phyloP scores from a whole-genome alignment of 768 basidiomycete genomes.

The Panaeolus papilionaceus region DNA sequence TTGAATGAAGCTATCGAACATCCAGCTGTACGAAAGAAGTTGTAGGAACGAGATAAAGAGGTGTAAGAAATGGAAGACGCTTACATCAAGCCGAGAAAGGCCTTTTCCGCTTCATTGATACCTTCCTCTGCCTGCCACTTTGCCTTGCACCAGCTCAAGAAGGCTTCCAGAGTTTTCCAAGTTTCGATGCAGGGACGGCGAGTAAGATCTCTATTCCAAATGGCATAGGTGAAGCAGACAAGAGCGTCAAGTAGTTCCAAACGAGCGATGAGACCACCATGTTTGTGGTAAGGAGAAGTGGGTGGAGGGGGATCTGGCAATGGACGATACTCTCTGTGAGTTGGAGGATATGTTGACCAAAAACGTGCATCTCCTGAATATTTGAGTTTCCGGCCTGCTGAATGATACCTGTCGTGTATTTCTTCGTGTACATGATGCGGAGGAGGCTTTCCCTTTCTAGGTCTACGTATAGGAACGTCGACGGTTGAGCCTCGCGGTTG shows the following conservation, averaged over 20 bases:
- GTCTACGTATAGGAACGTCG: constrained; percentile 68
- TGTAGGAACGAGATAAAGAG: constrained; percentile 39
- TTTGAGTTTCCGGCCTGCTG: constrained; percentile 76
- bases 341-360: constrained; percentile 72
- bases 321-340: constrained; percentile 68
- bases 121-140: constrained; percentile 67
- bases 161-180: constrained; percentile 74
- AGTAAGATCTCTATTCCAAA: constrained; percentile 79
- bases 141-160: constrained; percentile 73
- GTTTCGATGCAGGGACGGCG: constrained; percentile 63
- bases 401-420: constrained; percentile 74
- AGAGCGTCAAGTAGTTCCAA: constrained; percentile 84
- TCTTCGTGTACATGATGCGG: constrained; percentile 54
- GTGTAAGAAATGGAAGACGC: constrained; percentile 37
- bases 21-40: constrained; percentile 54
- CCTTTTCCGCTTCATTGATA: constrained; percentile 58
- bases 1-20: constrained; percentile 82
- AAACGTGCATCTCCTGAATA: constrained; percentile 84
- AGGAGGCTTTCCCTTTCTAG: constrained; percentile 63
- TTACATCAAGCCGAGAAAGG: constrained; percentile 84
- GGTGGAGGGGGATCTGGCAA: constrained; percentile 67
- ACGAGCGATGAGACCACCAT: constrained; percentile 76
- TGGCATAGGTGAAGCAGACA: constrained; percentile 81
- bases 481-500: constrained; percentile 32
- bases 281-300: constrained; percentile 75